phyloP scores from a whole-genome alignment of 108 stramenopile genomes.

The Aurantiochytrium sp. region DNA sequence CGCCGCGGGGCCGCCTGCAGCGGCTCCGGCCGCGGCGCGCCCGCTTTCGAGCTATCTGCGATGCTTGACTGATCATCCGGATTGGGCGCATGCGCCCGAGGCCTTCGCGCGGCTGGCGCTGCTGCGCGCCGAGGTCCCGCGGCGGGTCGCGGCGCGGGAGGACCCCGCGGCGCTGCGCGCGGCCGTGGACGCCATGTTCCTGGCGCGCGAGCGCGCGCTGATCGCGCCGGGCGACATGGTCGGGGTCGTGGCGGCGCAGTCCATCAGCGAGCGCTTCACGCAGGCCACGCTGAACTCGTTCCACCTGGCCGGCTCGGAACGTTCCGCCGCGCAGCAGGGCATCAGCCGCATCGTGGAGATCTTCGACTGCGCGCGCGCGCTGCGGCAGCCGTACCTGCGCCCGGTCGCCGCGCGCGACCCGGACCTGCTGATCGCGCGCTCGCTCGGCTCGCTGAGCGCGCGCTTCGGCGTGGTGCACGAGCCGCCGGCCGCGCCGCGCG shows the following conservation, averaged over 20 bases:
- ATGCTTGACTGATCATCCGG: too few relatives aligned
- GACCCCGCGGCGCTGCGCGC: too few relatives aligned
- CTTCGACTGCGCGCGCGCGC: background rate
- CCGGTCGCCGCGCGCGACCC: background rate
- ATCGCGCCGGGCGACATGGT: background rate
- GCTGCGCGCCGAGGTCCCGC: too few relatives aligned
- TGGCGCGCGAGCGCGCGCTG: background rate
- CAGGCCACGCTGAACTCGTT: background rate
- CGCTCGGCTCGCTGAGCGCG: background rate
- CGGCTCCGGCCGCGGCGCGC: too few relatives aligned
- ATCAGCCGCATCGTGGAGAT: background rate
- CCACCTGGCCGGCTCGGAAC: background rate
- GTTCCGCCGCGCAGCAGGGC: background rate
- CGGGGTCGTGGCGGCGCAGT: background rate
- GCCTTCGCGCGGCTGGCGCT: too few relatives aligned
- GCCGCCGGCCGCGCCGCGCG: background rate
- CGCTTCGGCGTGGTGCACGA: background rate
- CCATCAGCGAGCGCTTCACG: background rate
- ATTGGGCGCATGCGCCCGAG: too few relatives aligned
- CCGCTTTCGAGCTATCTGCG: too few relatives aligned
- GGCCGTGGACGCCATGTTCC: too few relatives aligned
- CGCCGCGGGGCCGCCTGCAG: too few relatives aligned
- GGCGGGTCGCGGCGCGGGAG: too few relatives aligned
- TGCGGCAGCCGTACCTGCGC: background rate
- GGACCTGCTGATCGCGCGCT: background rate